A percentile compares a stretch with the other conserved stretches of the same genome.
Evolutionary conservation across 2,329 filamentous ascomycete species (phyloP).

Genomic region (Colletotrichum salicis): DNA sequence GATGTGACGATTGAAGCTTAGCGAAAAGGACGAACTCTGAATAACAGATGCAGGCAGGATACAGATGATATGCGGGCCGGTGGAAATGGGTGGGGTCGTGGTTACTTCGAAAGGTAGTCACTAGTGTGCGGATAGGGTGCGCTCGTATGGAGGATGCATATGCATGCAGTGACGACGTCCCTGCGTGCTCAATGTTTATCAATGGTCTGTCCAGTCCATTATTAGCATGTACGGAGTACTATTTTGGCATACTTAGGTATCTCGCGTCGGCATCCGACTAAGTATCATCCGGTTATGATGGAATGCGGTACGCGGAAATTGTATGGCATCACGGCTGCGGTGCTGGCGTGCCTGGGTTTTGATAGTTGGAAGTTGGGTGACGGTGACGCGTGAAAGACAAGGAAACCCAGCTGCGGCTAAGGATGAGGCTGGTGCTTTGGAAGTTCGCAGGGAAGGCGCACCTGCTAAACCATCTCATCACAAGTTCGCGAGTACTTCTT

Average conservation of each 20-base stretch:
- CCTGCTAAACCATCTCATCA: too few relatives aligned
- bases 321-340: background rate
- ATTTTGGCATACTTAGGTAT: too few relatives aligned
- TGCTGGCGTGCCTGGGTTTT: background rate
- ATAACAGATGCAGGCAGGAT: background rate
- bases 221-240: background rate
- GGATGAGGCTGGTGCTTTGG: background rate
- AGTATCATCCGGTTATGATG: background rate
- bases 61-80: background rate
- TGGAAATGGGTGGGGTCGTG: background rate
- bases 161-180: background rate
- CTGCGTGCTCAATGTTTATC: background rate
- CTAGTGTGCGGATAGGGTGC: background rate
- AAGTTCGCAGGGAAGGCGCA: too few relatives aligned
- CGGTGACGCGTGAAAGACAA: too few relatives aligned
- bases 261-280: too few relatives aligned
- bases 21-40: background rate
- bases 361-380: background rate
- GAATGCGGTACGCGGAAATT: background rate
- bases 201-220: background rate
- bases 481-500: background rate
- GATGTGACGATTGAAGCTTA: background rate
- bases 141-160: conserved; percentile 2
- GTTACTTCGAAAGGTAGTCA: background rate
- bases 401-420: background rate